phyloP scores from a whole-genome alignment of 176 grass and related monocot genomes.

The Cenchrus purpureus region DNA sequence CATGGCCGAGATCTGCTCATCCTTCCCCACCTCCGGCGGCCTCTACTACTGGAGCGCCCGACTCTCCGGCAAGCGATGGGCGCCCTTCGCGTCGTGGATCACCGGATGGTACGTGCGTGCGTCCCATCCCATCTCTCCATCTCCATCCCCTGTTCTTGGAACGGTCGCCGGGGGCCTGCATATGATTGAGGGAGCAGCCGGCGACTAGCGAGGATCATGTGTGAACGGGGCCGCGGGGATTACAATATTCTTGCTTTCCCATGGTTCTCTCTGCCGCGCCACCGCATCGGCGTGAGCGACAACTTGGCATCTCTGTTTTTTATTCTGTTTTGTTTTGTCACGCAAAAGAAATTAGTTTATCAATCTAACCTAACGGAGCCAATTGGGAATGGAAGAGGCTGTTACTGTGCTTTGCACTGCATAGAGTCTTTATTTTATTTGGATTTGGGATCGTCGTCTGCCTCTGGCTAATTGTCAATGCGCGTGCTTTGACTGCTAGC shows the following conservation, averaged over 20 bases:
- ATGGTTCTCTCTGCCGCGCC: neutral
- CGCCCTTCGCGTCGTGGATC: constrained; percentile 87
- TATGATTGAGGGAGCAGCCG: neutral
- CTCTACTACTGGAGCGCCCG: constrained; percentile 96
- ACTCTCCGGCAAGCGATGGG: constrained; percentile 73
- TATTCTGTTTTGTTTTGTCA: neutral
- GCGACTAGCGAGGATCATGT: neutral
- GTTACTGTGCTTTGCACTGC: too few relatives aligned
- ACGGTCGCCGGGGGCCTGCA: neutral
- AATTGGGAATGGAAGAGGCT: neutral
- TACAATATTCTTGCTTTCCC: neutral
- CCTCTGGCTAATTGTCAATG: constrained; percentile 7
- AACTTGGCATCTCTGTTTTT: neutral
- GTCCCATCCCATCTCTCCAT: neutral
- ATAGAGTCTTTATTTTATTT: neutral
- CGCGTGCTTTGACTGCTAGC: constrained; percentile 13
- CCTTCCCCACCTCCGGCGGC: constrained; percentile 88
- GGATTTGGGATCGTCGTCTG: neutral
- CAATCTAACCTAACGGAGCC: too few relatives aligned
- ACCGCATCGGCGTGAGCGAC: constrained; percentile 3
- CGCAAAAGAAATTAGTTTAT: neutral
- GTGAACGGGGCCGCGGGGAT: neutral
- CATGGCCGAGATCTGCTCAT: constrained; percentile 97
- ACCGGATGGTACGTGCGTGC: constrained; percentile 71
- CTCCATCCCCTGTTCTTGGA: neutral